Evolutionary conservation across 139 green algal genomes (phyloP).

Genomic region (Coccomyxa sp.): DNA sequence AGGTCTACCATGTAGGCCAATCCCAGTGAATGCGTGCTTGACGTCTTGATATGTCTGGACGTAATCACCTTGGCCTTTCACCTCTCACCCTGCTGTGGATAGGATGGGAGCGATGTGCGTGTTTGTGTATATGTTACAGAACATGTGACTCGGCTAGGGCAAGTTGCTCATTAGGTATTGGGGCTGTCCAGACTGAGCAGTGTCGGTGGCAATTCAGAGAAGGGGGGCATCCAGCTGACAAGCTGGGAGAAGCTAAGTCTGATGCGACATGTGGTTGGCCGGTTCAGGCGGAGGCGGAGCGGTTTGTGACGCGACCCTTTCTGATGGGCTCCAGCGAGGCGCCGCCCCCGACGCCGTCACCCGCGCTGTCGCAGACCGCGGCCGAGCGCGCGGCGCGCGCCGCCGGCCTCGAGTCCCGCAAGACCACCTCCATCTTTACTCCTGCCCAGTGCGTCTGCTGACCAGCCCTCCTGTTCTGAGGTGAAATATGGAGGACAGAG

Average conservation of each 20-base stretch:
- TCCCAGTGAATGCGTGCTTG: not conserved
- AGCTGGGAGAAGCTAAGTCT: too few relatives aligned
- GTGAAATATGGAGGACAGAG: not conserved
- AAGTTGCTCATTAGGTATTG: too few relatives aligned
- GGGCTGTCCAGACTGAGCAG: too few relatives aligned
- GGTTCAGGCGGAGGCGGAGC: conserved; percentile 33
- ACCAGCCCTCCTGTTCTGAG: not conserved
- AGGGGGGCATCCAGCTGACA: too few relatives aligned
- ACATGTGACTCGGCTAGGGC: too few relatives aligned
- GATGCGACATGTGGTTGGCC: too few relatives aligned
- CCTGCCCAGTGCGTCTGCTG: not conserved
- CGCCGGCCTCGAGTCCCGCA: not conserved
- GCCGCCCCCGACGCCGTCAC: not conserved
- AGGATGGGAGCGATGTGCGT: too few relatives aligned
- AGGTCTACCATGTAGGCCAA: not conserved
- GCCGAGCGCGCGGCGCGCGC: conserved; percentile 2
- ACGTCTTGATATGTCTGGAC: too few relatives aligned
- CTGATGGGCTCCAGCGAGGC: conserved; percentile 3
- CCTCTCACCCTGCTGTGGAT: too few relatives aligned
- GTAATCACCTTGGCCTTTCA: too few relatives aligned
- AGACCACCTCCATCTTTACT: not conserved
- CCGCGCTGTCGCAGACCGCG: not conserved
- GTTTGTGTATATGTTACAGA: too few relatives aligned
- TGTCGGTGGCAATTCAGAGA: too few relatives aligned
- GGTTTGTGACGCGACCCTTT: conserved; percentile 34